These are phyloP conservation scores for Pseudohyphozyma bogoriensis DNA, from an alignment of 768 basidiomycete species.

Conservation along the genomic window DNA sequence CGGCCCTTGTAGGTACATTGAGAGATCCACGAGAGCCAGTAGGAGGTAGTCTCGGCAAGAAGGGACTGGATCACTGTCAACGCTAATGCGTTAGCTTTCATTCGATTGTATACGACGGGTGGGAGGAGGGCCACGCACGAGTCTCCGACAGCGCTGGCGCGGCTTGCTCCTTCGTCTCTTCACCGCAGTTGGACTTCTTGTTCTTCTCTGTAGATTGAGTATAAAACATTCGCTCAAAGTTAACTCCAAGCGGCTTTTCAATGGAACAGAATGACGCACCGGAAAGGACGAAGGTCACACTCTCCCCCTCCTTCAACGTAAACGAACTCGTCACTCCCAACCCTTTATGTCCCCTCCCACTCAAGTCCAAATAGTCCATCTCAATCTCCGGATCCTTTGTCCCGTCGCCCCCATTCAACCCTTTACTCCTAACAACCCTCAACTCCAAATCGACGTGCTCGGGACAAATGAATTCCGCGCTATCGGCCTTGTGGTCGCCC, in stretches of 20 bases:
- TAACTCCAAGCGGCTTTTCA: too few species aligned
- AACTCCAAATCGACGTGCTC: slow-evolving; percentile 57
- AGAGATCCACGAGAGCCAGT: slow-evolving; percentile 85
- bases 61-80: slow-evolving; percentile 30
- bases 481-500: slow-evolving; percentile 42
- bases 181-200: not conserved
- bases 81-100: slow-evolving; percentile 14
- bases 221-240: too few species aligned
- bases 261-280: too few species aligned
- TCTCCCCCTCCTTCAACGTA: slow-evolving; percentile 68
- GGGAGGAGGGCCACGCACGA: too few species aligned
- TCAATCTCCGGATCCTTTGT: slow-evolving; percentile 46
- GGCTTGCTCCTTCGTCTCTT: slow-evolving; percentile 4
- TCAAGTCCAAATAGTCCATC: slow-evolving; percentile 52
- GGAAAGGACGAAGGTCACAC: slow-evolving; percentile 76
- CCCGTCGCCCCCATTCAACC: slow-evolving; percentile 49
- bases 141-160: not conserved
- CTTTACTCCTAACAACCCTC: slow-evolving; percentile 66
- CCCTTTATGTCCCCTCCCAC: slow-evolving; percentile 61
- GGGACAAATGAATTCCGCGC: slow-evolving; percentile 49
- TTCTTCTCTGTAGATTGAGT: too few species aligned
- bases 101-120: too few species aligned
- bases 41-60: slow-evolving; percentile 56
- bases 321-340: slow-evolving; percentile 52
- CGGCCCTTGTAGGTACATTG: slow-evolving; percentile 79